Conservation (phyloP, 768 basidiomycete genomes). For the Fibroporia radiculosa region DNA sequence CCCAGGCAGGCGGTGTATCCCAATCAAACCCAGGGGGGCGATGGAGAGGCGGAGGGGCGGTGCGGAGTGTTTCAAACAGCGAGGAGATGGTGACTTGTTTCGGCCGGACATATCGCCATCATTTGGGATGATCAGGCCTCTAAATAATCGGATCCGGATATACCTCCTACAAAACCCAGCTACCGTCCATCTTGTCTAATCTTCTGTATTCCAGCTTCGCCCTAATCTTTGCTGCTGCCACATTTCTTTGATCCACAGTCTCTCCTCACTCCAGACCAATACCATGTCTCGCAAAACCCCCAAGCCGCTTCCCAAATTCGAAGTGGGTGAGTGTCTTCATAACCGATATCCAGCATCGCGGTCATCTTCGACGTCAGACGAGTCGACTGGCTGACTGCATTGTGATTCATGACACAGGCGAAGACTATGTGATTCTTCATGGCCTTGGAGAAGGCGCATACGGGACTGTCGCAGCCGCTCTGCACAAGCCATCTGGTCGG, state of each 20-base stretch:
- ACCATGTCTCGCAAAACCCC: constrained; percentile 44
- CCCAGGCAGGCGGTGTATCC: no score
- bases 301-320: constrained; percentile 68
- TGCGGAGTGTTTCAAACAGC: no score
- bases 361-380: not conserved
- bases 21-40: no score
- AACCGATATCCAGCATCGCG: not conserved
- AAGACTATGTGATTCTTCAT: constrained; percentile 68
- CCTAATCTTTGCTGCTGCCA: constrained; percentile 12
- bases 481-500: constrained; percentile 72
- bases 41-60: no score
- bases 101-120: no score
- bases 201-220: constrained; percentile 2
- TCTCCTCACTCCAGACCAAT: constrained; percentile 13
- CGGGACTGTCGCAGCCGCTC: constrained; percentile 83
- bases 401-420: constrained; percentile 36
- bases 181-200: not conserved
- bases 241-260: constrained; percentile 17
- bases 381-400: not conserved
- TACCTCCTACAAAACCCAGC: not conserved
- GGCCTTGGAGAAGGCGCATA: constrained; percentile 83
- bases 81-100: no score
- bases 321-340: constrained; percentile 42
- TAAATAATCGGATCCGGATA: no score
- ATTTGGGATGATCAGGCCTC: not conserved